Percentiles rank a stretch among this genome's conserved stretches.
Conservation (phyloP, 2,329 filamentous ascomycete species). For the Alternaria longipes region DNA sequence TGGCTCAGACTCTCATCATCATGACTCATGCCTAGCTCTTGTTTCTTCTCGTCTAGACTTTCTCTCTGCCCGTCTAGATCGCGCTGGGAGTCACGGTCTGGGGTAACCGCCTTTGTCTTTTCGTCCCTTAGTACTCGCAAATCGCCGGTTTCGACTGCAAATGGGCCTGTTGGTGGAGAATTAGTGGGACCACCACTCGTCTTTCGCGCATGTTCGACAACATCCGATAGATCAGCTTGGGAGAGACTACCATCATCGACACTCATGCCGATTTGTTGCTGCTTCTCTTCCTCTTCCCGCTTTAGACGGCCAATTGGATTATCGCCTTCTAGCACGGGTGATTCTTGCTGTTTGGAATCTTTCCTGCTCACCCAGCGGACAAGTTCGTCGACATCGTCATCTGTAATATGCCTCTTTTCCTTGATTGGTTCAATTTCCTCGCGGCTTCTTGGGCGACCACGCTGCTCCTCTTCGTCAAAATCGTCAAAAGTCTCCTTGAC, state of each 20-base stretch:
- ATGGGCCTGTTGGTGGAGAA: background rate
- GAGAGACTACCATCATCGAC: slow-evolving; percentile 29
- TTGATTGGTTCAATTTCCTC: slow-evolving; percentile 12
- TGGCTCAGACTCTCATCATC: slow-evolving; percentile 3
- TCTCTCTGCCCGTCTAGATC: slow-evolving; percentile 3
- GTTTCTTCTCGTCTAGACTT: slow-evolving; percentile 1
- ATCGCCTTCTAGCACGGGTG: background rate
- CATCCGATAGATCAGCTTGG: slow-evolving; percentile 17
- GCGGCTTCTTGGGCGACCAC: slow-evolving; percentile 23
- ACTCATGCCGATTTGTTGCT: slow-evolving; percentile 30
- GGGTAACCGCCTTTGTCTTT: background rate
- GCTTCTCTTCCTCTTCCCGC: slow-evolving; percentile 23
- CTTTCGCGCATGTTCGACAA: slow-evolving; percentile 14
- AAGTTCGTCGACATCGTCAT: slow-evolving; percentile 39
- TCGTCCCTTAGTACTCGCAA: background rate
- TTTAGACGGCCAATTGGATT: background rate
- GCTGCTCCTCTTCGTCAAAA: slow-evolving; percentile 8
- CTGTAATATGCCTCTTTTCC: slow-evolving; percentile 22
- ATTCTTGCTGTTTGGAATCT: slow-evolving; percentile 20
- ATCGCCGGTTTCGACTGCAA: slow-evolving; percentile 6
- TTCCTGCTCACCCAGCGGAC: slow-evolving; percentile 37
- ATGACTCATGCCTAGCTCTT: slow-evolving; percentile 10
- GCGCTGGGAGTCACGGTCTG: background rate
- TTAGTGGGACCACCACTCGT: background rate
- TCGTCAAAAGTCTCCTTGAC: slow-evolving; percentile 8